Percentiles rank a stretch among this genome's conserved stretches.
Conservation (phyloP, 1,284 basidiomycete species). For the Grifola frondosa region DNA sequence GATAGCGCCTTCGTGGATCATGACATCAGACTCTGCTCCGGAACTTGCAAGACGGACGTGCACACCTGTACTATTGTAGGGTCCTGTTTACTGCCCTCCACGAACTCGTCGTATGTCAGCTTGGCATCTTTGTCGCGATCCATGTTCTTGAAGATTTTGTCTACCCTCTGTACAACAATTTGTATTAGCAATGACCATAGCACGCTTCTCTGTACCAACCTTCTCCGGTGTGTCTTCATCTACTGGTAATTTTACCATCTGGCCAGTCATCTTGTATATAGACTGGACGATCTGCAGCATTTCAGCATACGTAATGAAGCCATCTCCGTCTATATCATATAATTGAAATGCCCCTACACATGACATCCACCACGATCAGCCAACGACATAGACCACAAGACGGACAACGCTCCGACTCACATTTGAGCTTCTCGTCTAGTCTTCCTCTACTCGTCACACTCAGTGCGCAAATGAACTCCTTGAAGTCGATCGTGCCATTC, state of each 20-base stretch:
- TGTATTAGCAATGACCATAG: not conserved
- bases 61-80: conserved; percentile 95
- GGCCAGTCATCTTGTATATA: conserved; percentile 99
- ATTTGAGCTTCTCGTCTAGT: conserved; percentile 98
- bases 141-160: conserved; percentile 96
- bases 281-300: conserved; percentile 96
- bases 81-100: conserved; percentile 95
- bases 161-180: conserved; percentile 68
- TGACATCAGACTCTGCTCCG: not conserved
- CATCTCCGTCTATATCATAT: conserved; percentile 98
- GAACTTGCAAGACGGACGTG: conserved; percentile 10
- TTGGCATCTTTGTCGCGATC: conserved; percentile 88
- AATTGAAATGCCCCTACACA: conserved; percentile 96
- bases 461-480: conserved; percentile 98
- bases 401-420: conserved; percentile 54
- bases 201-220: conserved; percentile 42
- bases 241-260: conserved; percentile 96
- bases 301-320: conserved; percentile 95
- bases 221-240: conserved; percentile 99
- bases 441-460: conserved; percentile 92
- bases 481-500: conserved; percentile 96
- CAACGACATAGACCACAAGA: conserved; percentile 14
- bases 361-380: conserved; percentile 16
- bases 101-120: conserved; percentile 93
- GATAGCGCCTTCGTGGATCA: conserved; percentile 59